Base-by-base conservation (phyloP, 208 protist genomes). In the Leishmania arabica region DNA sequence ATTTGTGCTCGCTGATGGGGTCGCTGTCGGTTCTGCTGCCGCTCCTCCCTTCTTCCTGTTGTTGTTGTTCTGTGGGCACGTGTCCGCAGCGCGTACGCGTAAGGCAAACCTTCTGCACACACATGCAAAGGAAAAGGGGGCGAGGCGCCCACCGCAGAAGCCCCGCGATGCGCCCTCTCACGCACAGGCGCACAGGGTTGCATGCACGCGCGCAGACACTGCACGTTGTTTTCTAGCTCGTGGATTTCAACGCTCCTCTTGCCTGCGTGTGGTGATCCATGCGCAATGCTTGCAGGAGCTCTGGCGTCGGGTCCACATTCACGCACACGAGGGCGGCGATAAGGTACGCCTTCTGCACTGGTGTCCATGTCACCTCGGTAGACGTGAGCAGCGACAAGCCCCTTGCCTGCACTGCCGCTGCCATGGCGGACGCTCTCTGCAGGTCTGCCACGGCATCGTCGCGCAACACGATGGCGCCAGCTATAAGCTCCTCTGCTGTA, bases 311-410 rank as follows among this genome's bases (percentile, higher is more conserved):
- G 11, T 54, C 56, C n/a, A 87, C 66, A 24, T 90, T 77, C 17
- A 90, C 91, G 24, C 91, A 90, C 49, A 95, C 86, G n/a, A 97
- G 79, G 68, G 94, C 90, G 1, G 93, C 94, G 34, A 97, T 75
- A 9, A 97, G 80, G 13, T 92, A 86, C 15, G 90, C 94, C 83
- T 90, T 93, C 60, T 95, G 86, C 47, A 83, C 73, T 49, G 85
- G 66, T 31, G 85, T 85, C 81, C 81, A 85, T 15, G 69, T 24
- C 6, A 68, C 77, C 3, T 47, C 51, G 19, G 73, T 56, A 19
- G 75, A 34, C 53, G 9, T 34, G 31, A 76, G 80, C 72, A 89
- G 77, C 51, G 40, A 54, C 21, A 58, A 37, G 0, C 76, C 72
- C 73, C 60, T 79, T 56, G 13, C 53, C 40, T 81, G 56, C 62